Evolutionary conservation across 768 basidiomycete genomes (phyloP).

Genomic region (Rubroboletus pulcherrimus): DNA sequence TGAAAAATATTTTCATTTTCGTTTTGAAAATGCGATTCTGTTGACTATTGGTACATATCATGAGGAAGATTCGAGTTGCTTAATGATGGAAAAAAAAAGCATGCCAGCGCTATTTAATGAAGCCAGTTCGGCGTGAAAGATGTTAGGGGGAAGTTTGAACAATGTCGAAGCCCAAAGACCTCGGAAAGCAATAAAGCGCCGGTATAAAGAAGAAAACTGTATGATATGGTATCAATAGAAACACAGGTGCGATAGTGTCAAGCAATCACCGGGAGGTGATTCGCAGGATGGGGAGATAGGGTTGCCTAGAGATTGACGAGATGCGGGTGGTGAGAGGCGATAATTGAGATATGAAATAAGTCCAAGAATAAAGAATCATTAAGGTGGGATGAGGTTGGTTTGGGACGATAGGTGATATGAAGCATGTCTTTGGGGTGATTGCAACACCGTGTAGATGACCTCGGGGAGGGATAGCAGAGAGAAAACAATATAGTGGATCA

Average conservation of each 20-base stretch:
- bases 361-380: conserved; percentile 14
- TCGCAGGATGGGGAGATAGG: background rate
- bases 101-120: conserved; percentile 8
- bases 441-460: background rate
- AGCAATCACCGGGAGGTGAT: background rate
- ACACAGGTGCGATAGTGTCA: background rate
- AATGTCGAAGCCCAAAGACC: background rate
- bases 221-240: background rate
- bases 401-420: background rate
- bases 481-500: conserved; percentile 10
- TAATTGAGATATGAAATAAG: conserved; percentile 18
- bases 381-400: background rate
- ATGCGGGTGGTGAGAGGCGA: conserved; percentile 1
- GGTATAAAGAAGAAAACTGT: background rate
- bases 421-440: background rate
- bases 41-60: conserved; percentile 6
- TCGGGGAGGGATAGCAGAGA: conserved; percentile 8
- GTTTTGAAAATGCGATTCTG: background rate
- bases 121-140: conserved; percentile 7
- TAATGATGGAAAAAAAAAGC: background rate
- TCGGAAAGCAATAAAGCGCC: background rate
- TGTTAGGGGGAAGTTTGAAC: background rate
- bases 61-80: background rate
- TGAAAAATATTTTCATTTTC: background rate
- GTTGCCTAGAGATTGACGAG: background rate